Percentiles rank a stretch among this genome's conserved stretches.
Evolutionary conservation across 176 grass and related monocot species (phyloP).

Genomic region (Cenchrus purpureus): DNA sequence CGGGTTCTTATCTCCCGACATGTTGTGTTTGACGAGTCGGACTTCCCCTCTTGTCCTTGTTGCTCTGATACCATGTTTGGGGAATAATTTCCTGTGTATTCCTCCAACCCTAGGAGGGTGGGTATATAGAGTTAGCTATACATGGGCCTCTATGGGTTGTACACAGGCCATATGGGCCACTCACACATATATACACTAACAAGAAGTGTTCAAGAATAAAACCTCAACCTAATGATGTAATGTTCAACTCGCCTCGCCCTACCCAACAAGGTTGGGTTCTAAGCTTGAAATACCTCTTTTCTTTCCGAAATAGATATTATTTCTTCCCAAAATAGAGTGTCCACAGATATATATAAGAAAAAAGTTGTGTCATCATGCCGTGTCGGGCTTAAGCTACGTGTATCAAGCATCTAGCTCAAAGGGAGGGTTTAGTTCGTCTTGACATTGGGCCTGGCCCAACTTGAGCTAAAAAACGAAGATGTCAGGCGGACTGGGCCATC

Average conservation of each 20-base stretch:
- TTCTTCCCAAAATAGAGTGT: background rate
- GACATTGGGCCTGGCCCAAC: constrained; percentile 3
- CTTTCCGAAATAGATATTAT: background rate
- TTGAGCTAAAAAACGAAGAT: too few species aligned
- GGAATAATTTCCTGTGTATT: too few species aligned
- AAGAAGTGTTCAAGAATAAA: background rate
- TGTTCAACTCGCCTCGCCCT: background rate
- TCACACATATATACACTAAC: too few species aligned
- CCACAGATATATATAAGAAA: background rate
- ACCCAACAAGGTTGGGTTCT: background rate
- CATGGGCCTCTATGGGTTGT: too few species aligned
- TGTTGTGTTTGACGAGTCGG: too few species aligned
- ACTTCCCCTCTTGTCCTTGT: too few species aligned
- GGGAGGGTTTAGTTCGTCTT: background rate
- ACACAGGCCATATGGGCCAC: too few species aligned
- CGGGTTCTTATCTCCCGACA: too few species aligned
- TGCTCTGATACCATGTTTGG: too few species aligned
- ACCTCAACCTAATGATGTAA: background rate
- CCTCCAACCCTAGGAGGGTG: too few species aligned
- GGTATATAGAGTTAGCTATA: too few species aligned
- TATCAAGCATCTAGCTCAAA: constrained; percentile 12
- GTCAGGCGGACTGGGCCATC: background rate
- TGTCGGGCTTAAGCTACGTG: background rate
- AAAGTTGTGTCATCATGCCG: background rate
- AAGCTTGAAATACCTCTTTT: background rate